These are phyloP conservation scores for Aspergillus fructus DNA, from an alignment of 2,329 filamentous ascomycete species.

Conservation along the genomic window DNA sequence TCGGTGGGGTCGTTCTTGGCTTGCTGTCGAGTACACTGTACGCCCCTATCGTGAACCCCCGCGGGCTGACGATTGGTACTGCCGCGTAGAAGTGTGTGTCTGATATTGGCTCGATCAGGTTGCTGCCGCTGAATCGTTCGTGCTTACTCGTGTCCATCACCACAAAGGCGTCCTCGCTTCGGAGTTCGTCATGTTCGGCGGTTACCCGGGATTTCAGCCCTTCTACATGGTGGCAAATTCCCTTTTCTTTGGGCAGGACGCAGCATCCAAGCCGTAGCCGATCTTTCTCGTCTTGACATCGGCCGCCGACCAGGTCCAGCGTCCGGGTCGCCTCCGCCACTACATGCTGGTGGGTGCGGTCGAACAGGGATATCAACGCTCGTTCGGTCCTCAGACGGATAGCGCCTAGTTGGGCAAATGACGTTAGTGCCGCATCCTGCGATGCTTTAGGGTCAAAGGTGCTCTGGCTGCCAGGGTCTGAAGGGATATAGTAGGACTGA, in stretches of 20 bases:
- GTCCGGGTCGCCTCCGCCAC: constrained; percentile 53
- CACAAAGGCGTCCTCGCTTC: background rate
- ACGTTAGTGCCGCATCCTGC: constrained; percentile 44
- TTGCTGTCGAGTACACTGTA: constrained; percentile 58
- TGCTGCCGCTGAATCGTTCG: constrained; percentile 29
- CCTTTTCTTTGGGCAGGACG: constrained; percentile 17
- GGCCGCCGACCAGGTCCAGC: constrained; percentile 36
- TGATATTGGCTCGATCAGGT: background rate
- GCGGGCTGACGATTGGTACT: constrained; percentile 58
- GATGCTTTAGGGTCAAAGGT: background rate
- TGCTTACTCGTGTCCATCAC: constrained; percentile 33
- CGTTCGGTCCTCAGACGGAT: constrained; percentile 46
- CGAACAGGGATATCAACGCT: constrained; percentile 54
- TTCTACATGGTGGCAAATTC: background rate
- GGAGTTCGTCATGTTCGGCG: too few relatives aligned
- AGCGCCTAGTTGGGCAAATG: constrained; percentile 52
- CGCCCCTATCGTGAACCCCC: constrained; percentile 56
- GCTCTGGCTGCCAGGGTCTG: too few relatives aligned
- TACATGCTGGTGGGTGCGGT: constrained; percentile 49
- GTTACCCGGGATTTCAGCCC: too few relatives aligned
- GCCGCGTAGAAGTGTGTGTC: constrained; percentile 53
- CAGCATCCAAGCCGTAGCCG: constrained; percentile 34
- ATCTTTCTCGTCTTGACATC: constrained; percentile 28
- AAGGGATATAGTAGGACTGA: too few relatives aligned
- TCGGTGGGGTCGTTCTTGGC: constrained; percentile 45